phyloP scores from a whole-genome alignment of 148 eudicot genomes.

The Camellia japonica region DNA sequence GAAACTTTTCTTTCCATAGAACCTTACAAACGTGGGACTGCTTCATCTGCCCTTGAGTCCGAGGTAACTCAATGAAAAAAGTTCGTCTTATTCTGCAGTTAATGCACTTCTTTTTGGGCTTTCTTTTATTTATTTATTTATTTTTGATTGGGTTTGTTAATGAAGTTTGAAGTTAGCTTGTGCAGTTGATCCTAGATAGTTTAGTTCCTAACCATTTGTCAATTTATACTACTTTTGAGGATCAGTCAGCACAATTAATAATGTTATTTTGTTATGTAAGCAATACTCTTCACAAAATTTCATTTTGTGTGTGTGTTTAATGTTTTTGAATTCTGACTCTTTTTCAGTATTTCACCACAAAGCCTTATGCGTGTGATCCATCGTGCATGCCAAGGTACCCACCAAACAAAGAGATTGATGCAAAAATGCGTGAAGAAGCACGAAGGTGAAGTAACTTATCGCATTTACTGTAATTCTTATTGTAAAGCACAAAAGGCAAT shows the following conservation, averaged over 20 bases:
- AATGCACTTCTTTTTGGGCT: background rate
- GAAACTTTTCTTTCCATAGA: conserved; percentile 73
- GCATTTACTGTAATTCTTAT: background rate
- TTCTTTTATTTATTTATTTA: background rate
- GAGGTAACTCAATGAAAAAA: conserved; percentile 32
- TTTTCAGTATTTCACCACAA: conserved; percentile 60
- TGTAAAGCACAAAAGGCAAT: background rate
- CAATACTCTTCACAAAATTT: background rate
- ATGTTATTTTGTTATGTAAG: background rate
- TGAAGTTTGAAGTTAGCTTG: too few relatives aligned
- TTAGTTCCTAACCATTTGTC: conserved; percentile 1
- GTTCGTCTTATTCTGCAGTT: background rate
- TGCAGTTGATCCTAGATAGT: background rate
- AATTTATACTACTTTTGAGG: background rate
- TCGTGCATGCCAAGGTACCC: conserved; percentile 82
- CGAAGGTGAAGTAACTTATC: conserved; percentile 46
- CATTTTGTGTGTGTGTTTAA: background rate
- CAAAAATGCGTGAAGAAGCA: conserved; percentile 53
- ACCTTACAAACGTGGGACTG: conserved; percentile 73
- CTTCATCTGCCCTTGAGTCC: conserved; percentile 63
- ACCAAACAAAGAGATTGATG: conserved; percentile 84
- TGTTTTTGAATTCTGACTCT: background rate
- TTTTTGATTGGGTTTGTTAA: background rate
- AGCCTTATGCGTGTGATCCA: conserved; percentile 84
- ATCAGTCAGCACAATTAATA: background rate